Conservation (phyloP, 1,284 basidiomycete genomes). For the Rhizoctonia solani region DNA sequence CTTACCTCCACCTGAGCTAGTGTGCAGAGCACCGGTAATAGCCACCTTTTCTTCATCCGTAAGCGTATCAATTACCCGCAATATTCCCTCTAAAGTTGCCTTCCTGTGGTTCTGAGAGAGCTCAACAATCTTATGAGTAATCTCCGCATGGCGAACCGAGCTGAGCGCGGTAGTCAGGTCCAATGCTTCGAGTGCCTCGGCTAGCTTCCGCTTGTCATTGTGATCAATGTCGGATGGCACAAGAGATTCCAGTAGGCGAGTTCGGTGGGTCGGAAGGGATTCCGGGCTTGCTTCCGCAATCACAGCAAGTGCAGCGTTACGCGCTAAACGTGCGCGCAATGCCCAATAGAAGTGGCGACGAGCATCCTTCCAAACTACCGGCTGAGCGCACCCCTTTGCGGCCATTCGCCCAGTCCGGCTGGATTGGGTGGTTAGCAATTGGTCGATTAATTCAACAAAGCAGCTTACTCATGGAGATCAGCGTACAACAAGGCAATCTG, state of each 20-base stretch:
- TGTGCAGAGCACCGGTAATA: conserved; percentile 63
- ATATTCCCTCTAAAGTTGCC: conserved; percentile 66
- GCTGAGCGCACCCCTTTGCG: conserved; percentile 91
- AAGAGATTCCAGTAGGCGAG: conserved; percentile 61
- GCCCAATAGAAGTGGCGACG: conserved; percentile 97
- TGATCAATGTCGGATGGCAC: conserved; percentile 54
- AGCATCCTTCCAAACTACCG: conserved; percentile 84
- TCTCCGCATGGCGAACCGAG: conserved; percentile 66
- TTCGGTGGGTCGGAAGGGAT: conserved; percentile 62
- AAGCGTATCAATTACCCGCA: conserved; percentile 68
- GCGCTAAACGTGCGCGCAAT: conserved; percentile 76
- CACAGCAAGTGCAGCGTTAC: conserved; percentile 61
- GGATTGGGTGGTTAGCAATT: conserved; percentile 36
- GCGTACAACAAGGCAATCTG: conserved; percentile 94
- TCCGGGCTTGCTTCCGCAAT: conserved; percentile 67
- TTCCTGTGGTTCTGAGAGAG: conserved; percentile 68
- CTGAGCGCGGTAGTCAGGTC: conserved; percentile 63
- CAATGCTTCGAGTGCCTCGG: conserved; percentile 66
- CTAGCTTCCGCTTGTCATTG: conserved; percentile 58
- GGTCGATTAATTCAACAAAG: conserved; percentile 35
- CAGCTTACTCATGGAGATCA: conserved; percentile 91
- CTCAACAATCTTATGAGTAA: conserved; percentile 63
- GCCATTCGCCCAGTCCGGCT: conserved; percentile 97
- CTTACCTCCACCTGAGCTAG: conserved; percentile 32
- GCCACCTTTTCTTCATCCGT: conserved; percentile 70